These are phyloP conservation scores for Stromatinia cepivora DNA, from an alignment of 2,329 filamentous ascomycete species.

Conservation along the genomic window DNA sequence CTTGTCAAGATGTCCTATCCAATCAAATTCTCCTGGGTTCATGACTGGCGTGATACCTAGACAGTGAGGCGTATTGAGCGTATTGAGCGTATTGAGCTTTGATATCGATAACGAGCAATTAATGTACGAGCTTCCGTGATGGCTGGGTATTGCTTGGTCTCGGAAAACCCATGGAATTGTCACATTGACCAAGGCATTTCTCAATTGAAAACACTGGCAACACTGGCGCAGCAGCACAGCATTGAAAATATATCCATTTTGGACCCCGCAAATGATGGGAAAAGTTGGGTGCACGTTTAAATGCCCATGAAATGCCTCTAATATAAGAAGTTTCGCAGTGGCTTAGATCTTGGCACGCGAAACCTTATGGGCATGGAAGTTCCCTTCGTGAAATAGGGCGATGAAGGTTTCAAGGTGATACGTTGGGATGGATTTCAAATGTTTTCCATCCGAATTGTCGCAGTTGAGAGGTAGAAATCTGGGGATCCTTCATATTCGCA, in stretches of 20 bases:
- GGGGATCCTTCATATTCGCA: not conserved
- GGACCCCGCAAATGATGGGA: not conserved
- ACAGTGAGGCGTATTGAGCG: not conserved
- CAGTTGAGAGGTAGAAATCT: not conserved
- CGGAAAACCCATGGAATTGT: not conserved
- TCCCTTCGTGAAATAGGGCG: not conserved
- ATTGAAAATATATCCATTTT: not conserved
- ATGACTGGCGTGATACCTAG: not conserved
- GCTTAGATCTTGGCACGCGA: not conserved
- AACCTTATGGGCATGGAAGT: not conserved
- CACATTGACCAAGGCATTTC: not conserved
- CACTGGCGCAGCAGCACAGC: not conserved
- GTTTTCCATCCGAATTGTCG: not conserved
- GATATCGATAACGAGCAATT: constrained; percentile 7
- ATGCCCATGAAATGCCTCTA: not conserved
- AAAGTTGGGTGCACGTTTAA: not conserved
- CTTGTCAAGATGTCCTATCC: not conserved
- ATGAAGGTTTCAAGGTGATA: not conserved
- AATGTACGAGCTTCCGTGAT: constrained; percentile 9
- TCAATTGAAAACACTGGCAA: not conserved
- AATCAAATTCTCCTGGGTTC: not conserved
- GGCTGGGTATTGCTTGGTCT: not conserved
- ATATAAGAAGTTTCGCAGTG: not conserved
- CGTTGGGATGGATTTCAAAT: not conserved
- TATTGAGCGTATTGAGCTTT: not conserved